Base-by-base conservation (phyloP, 805 yeast genomes). In the Candida stauntonica region DNA sequence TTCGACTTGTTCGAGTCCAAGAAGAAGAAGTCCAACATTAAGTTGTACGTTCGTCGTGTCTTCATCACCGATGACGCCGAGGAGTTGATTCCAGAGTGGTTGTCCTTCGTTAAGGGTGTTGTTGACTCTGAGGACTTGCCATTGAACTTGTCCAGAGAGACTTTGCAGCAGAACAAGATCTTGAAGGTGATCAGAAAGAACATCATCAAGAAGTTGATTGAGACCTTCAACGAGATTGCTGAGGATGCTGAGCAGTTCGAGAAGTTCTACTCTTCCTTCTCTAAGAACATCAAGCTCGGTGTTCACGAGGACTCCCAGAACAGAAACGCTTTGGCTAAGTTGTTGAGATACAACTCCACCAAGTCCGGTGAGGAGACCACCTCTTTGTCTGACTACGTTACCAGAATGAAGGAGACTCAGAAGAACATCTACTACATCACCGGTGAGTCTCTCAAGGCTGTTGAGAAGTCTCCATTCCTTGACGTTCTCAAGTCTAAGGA, bases 101-200 rank as follows among this genome's bases (percentile, higher is more conserved):
- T 93, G 66, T 74, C 88, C 41, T 93, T 93, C 70, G 86, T 93
- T 61, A 89, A 77, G 75, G 99, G 99, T 82, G 99, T 93, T 69
- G 99, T 93, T 51, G 99, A 93, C 75, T 87, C 97, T 57, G 98
- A 93, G 77, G 99, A 93, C 73, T 78, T 93, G 70, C 99, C 99
- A 70, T 83, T 93, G 72, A 93, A 93, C 91, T 79, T 93, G 75
- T 93, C 99, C 59, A 91, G 99, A 86, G 99, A 93, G 76, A 85
- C 94, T 85, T 80, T 93, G 66, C 99, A 93, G 76, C 99, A 93
- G 76, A 93, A 93, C 87, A 93, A 93, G 86, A 93, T 93, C 70
- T 80, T 93, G 73, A 93, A 93, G 85, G 99, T 93, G 51, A 93
- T 93, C 67, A 88, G 94, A 79, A 93, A 93, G 91, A 93, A 93